Base-by-base conservation (phyloP, 805 yeast species). In the Torulaspora franciscae region DNA sequence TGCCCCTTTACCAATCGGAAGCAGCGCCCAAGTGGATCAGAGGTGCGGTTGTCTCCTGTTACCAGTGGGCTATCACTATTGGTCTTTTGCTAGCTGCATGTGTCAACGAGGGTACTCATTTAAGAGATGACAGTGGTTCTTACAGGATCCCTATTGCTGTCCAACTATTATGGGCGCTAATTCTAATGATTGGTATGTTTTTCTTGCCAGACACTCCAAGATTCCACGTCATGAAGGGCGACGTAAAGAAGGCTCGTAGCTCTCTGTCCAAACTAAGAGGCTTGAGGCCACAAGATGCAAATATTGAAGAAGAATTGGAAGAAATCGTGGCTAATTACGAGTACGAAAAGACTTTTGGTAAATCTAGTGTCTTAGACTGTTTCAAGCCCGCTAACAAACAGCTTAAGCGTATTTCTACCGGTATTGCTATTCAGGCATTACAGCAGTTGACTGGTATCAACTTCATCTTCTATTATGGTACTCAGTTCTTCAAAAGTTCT, bases 1-100 rank as follows among this genome's bases (percentile, higher is more conserved):
- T 85, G 29, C 88, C 90, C 22, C 64, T 85, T 51, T 85, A 84
- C 61, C 86, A 83, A 68, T 83, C 90, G 26, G 95, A 85, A 64
- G 81, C 85, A 30, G 77, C 88, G 13, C 93, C 93, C 23, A 80
- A 76, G 56, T 80, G 84, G 74, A 77, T 85, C 40, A 74, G 95
- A 68, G 95, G 95, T 55, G 78, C 88, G 14, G 72, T 83, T 49
- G 88, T 85, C 37, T 78, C 85, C 44, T 75, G 84, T 45, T 86
- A 83, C 64, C 95, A 85, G 64, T 75, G 81, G 71, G 81, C 83
- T 32, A 70, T 73, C 55, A 83, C 93, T 3, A 74, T 86, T 70
- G 95, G 95, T 41, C 65, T 84, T 35, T 62, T 82, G 40, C 69
- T 85, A 24, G 47, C 47, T 23, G 30, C 47, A 10, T 40, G 43